Conservation (phyloP, 192 early-diverging fungal genomes). For the Neocallimastix lanati region DNA sequence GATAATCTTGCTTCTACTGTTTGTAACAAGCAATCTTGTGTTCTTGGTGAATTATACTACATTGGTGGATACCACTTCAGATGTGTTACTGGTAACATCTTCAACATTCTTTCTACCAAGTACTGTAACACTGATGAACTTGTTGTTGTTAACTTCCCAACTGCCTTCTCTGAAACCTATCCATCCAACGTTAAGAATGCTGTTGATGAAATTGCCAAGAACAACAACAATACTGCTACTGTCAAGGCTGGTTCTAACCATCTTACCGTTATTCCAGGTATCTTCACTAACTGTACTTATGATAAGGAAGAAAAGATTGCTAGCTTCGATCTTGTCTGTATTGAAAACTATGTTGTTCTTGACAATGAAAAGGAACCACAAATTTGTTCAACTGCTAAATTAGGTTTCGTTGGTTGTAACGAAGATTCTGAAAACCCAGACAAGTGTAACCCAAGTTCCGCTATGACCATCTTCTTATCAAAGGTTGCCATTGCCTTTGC, state of each 20-base stretch:
- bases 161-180: background rate
- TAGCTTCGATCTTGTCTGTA: background rate
- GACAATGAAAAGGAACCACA: background rate
- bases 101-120: background rate
- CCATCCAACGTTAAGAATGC: background rate
- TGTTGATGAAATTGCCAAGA: background rate
- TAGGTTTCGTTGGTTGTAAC: background rate
- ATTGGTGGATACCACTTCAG: background rate
- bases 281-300: background rate
- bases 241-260: background rate
- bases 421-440: background rate
- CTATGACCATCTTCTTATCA: background rate
- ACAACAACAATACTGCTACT: background rate
- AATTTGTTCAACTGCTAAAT: background rate
- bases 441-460: background rate
- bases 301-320: background rate
- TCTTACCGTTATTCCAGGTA: background rate
- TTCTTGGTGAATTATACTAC: background rate
- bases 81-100: background rate
- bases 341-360: background rate
- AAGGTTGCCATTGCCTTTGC: background rate
- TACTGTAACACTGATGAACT: background rate
- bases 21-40: background rate
- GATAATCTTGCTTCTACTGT: background rate
- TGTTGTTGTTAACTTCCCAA: background rate